Conservation (phyloP, 2,329 filamentous ascomycete species). For the Stromatinia cepivora region DNA sequence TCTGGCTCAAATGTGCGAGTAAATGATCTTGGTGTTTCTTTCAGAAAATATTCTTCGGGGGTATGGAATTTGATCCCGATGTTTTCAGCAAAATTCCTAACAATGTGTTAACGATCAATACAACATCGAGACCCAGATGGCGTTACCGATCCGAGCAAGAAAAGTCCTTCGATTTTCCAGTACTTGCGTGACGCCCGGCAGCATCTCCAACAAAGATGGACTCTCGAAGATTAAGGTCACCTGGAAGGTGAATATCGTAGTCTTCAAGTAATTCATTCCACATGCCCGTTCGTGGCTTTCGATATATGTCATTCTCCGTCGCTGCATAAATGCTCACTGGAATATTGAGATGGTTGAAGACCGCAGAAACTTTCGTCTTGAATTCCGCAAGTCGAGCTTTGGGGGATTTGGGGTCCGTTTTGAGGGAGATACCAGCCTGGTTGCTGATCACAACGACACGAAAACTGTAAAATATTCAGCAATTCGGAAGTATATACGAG, state of each 20-base stretch:
- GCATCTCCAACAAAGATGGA: constrained; percentile 94
- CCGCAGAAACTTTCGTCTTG: constrained; percentile 72
- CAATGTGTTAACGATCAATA: constrained; percentile 25
- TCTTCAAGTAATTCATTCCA: constrained; percentile 68
- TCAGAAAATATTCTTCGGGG: constrained; percentile 89
- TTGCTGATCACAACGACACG: constrained; percentile 82
- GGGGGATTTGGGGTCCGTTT: constrained; percentile 67
- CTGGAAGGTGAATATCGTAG: constrained; percentile 44
- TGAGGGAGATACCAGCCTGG: constrained; percentile 78
- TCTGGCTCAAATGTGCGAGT: constrained; percentile 69
- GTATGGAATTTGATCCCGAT: constrained; percentile 78
- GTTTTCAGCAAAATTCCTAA: constrained; percentile 81
- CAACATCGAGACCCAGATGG: constrained; percentile 1
- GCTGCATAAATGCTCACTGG: constrained; percentile 84
- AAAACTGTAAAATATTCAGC: constrained; percentile 53
- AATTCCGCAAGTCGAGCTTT: constrained; percentile 72
- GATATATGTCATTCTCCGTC: constrained; percentile 75
- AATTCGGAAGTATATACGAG: constrained; percentile 13
- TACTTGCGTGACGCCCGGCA: constrained; percentile 56
- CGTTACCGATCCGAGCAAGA: constrained; percentile 59
- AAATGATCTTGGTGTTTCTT: constrained; percentile 65
- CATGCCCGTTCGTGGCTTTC: constrained; percentile 88
- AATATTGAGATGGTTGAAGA: constrained; percentile 71
- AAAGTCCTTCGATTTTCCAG: constrained; percentile 56
- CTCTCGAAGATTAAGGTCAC: constrained; percentile 63